A percentile compares a stretch with the other conserved stretches of the same genome.
phyloP scores from a whole-genome alignment of 805 yeast genomes.

The Teunomyces tritomae region DNA sequence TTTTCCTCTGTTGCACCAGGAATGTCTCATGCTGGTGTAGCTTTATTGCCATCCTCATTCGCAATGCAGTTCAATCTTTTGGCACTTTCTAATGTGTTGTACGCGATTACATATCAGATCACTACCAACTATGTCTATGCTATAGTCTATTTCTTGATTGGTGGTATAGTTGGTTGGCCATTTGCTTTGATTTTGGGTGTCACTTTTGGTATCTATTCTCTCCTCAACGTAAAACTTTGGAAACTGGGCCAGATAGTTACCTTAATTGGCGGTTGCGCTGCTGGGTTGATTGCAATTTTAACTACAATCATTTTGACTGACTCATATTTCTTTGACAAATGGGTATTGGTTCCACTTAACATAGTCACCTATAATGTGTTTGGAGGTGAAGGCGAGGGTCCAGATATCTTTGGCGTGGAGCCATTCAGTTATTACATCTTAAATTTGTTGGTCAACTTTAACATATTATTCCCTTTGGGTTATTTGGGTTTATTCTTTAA shows the following conservation, averaged over 20 bases:
- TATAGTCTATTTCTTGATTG: slow-evolving; percentile 50
- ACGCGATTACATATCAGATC: slow-evolving; percentile 14
- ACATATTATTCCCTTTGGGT: slow-evolving; percentile 47
- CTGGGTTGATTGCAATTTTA: slow-evolving; percentile 16
- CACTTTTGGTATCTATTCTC: slow-evolving; percentile 51
- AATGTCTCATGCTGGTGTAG: slow-evolving; percentile 82
- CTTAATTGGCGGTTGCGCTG: slow-evolving; percentile 14
- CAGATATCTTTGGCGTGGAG: slow-evolving; percentile 87
- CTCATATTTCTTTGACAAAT: slow-evolving; percentile 56
- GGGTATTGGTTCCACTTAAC: slow-evolving; percentile 73
- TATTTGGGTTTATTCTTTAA: slow-evolving; percentile 34
- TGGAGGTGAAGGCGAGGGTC: slow-evolving; percentile 72
- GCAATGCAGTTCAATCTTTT: slow-evolving; percentile 52
- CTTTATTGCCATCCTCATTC: slow-evolving; percentile 80
- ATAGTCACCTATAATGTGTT: slow-evolving; percentile 79
- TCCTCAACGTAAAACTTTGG: slow-evolving; percentile 11
- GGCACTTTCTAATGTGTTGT: slow-evolving; percentile 40
- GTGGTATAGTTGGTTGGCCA: slow-evolving; percentile 90
- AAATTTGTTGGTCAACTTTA: slow-evolving; percentile 75
- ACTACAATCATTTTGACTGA: slow-evolving; percentile 46
- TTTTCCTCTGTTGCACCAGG: slow-evolving; percentile 70
- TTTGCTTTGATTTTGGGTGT: slow-evolving; percentile 64
- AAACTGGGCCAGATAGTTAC: slow-evolving; percentile 2
- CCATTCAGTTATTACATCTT: slow-evolving; percentile 67
- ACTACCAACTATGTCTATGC: slow-evolving; percentile 18